Evolutionary conservation across 2,329 filamentous ascomycete genomes (phyloP), one percentile per base, ranked within the genome.

Genomic region (Aspergillus clavatus): DNA sequence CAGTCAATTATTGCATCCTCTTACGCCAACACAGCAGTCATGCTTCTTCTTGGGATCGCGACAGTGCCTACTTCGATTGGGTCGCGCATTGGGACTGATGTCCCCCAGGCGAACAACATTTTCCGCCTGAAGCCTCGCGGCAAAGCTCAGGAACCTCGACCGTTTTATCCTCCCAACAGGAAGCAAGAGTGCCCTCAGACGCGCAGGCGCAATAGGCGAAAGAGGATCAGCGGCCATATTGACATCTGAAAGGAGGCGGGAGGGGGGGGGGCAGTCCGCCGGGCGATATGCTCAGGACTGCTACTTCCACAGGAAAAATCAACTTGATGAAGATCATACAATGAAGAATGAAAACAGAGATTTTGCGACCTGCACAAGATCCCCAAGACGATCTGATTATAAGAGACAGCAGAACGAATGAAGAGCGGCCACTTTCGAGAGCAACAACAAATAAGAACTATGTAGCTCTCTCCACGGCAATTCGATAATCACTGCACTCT

Each of bases 201-300:
- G 86, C 73, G 89, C 91, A 66, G 89, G 89, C 70, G 90, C 87
- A 74, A 90, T 83, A 70, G 91, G 89, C 67, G 90, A 86, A 68
- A 95, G 81, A 69, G 87, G 84, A 76, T 96, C 91, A 72, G 87
- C 79, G 73, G 81, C 84, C 89, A 95, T 95, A 65, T 72, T 85
- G 76, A 69, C 73, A 75, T 76, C 58, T 63, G 66, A 58, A 57
- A 50, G 48, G 50, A 52, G 49, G 54, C 49, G 50, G 31, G 53
- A 57, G 58, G 47, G 54, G 58, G 47, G 54, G 51, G 63, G 57
- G 48, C 58, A 60, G 59, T 65, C 57, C 23, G 23, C 8, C 23
- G 23, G 57, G 57, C 54, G 51, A 54, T 53, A 50, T 59, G 52
- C 55, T 57, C 54, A 60, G 59, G 54, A 59, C 63, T 60, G 63